phyloP scores from a whole-genome alignment of 805 yeast species.

The Candida fluviatilis region DNA sequence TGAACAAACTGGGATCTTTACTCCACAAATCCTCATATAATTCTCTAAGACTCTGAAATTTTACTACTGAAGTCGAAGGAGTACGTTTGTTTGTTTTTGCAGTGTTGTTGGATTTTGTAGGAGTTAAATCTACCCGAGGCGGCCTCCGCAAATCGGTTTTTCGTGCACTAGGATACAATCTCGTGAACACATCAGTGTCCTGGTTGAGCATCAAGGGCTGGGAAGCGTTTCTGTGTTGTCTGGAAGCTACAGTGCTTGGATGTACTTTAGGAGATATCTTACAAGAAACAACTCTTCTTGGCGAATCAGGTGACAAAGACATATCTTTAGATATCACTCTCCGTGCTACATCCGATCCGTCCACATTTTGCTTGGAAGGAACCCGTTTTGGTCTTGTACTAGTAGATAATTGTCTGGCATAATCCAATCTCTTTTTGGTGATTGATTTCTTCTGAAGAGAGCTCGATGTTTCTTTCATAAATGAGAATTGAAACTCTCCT shows the following conservation, averaged over 20 bases:
- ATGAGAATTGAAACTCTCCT: constrained; percentile 23
- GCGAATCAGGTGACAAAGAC: background rate
- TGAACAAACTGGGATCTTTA: constrained; percentile 26
- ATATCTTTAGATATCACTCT: background rate
- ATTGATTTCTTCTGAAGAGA: constrained; percentile 27
- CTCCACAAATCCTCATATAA: constrained; percentile 19
- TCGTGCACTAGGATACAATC: constrained; percentile 12
- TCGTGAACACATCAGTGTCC: constrained; percentile 6
- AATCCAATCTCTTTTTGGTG: background rate
- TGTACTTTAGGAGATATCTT: background rate
- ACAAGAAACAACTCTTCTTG: constrained; percentile 1
- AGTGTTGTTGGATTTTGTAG: background rate
- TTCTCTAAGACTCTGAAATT: constrained; percentile 10
- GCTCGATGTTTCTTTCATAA: constrained; percentile 39
- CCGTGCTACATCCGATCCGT: background rate
- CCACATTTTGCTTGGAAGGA: background rate
- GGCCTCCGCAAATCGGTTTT: background rate
- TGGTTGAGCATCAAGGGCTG: constrained; percentile 4
- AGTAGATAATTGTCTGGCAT: background rate
- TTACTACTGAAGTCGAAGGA: background rate
- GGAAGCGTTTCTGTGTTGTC: constrained; percentile 4
- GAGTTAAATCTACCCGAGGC: constrained; percentile 1
- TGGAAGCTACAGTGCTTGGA: too few species aligned
- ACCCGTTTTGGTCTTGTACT: constrained; percentile 3
- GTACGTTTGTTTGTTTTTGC: background rate